Percentiles rank a stretch among this genome's conserved stretches.
These are phyloP conservation scores for Cercis canadensis DNA, from an alignment of 306 rosid species.

Conservation along the genomic window DNA sequence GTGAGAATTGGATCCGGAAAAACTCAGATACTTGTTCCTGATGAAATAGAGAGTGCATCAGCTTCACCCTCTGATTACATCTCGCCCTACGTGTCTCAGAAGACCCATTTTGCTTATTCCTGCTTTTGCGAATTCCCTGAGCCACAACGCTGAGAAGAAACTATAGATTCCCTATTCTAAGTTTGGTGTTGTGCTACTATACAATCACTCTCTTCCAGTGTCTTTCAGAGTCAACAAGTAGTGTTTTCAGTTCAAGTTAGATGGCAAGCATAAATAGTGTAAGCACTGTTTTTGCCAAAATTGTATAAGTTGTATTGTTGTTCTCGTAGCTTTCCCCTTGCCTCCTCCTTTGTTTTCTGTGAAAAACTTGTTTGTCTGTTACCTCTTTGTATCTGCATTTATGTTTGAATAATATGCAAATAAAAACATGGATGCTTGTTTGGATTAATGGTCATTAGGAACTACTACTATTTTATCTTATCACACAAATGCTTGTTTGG, in stretches of 20 bases:
- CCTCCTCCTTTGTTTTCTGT: no score
- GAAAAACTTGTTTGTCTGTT: no score
- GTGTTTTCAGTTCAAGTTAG: not conserved
- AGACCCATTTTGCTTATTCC: conserved; percentile 46
- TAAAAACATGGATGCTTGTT: no score
- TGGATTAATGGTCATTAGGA: no score
- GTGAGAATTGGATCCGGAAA: conserved; percentile 53
- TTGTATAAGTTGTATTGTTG: not conserved
- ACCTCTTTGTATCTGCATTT: no score
- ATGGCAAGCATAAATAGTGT: not conserved
- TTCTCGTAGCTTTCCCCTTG: no score
- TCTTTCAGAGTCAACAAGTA: no score
- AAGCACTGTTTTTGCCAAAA: conserved; percentile 1
- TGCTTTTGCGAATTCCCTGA: conserved; percentile 38
- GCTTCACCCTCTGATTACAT: conserved; percentile 38
- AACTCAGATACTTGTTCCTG: conserved; percentile 45
- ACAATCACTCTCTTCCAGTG: not conserved
- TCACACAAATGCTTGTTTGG: no score
- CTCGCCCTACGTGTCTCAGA: conserved; percentile 44
- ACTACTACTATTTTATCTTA: no score
- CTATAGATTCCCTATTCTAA: no score
- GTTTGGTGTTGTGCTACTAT: not conserved
- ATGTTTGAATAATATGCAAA: no score
- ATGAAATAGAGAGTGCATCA: conserved; percentile 11
- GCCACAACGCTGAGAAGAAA: no score